Conservation (phyloP, 2,329 filamentous ascomycete genomes). For the Trichothecium sympodiale region DNA sequence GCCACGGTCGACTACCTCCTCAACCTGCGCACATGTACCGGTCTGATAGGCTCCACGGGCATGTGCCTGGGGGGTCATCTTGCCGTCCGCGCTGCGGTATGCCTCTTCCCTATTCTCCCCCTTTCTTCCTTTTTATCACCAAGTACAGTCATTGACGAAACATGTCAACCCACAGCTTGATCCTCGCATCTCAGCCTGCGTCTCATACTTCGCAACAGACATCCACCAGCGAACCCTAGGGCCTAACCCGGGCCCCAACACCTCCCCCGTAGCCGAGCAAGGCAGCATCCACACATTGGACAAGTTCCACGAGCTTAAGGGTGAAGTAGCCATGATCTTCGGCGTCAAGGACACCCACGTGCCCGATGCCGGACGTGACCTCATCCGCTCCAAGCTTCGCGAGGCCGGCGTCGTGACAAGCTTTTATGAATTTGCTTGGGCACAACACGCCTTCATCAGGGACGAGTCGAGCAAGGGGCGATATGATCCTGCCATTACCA, state of each 20-base stretch:
- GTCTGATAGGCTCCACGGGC: constrained; percentile 66
- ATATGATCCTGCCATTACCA: constrained; percentile 78
- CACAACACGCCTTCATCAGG: constrained; percentile 88
- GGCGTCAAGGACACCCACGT: constrained; percentile 88
- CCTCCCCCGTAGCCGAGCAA: constrained; percentile 28
- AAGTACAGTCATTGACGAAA: background rate
- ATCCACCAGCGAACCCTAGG: constrained; percentile 73
- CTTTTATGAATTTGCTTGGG: constrained; percentile 87
- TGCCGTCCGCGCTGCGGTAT: constrained; percentile 47
- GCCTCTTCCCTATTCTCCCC: constrained; percentile 10
- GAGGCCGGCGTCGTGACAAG: constrained; percentile 64
- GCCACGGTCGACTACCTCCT: constrained; percentile 61
- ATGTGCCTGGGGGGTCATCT: constrained; percentile 95
- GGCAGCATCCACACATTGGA: constrained; percentile 41
- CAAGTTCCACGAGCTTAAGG: constrained; percentile 54
- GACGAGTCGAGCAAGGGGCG: constrained; percentile 90
- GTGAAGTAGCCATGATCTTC: constrained; percentile 84
- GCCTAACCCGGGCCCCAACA: constrained; percentile 56
- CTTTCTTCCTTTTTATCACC: background rate
- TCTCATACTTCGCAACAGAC: constrained; percentile 90
- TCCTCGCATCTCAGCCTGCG: constrained; percentile 60
- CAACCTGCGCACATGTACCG: constrained; percentile 66
- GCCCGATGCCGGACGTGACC: constrained; percentile 67
- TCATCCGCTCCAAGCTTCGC: constrained; percentile 73
- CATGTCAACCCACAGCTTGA: constrained; percentile 50